Evolutionary conservation across 805 yeast genomes (phyloP).

Genomic region (Wickerhamiella sorbophila): DNA sequence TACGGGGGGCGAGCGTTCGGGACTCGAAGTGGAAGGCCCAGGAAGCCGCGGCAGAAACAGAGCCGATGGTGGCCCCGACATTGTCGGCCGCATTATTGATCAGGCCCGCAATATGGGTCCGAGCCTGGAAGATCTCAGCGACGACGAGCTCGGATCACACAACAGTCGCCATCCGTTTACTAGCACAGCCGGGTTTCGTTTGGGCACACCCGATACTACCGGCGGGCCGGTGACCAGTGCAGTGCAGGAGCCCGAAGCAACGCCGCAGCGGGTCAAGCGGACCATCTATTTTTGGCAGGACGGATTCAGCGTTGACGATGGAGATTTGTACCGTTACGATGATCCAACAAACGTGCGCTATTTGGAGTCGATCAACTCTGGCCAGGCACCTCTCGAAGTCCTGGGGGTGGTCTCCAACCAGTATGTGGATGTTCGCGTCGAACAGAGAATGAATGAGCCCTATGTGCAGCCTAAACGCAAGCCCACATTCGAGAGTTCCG

Average conservation of each 20-base stretch:
- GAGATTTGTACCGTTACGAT: slow-evolving; percentile 70
- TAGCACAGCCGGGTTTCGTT: slow-evolving; percentile 23
- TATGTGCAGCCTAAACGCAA: slow-evolving; percentile 52
- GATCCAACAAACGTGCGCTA: slow-evolving; percentile 79
- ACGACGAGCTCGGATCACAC: slow-evolving; percentile 9
- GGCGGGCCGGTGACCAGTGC: slow-evolving; percentile 9
- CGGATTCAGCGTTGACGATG: slow-evolving; percentile 92
- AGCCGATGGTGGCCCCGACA: slow-evolving; percentile 8
- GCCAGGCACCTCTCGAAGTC: slow-evolving; percentile 78
- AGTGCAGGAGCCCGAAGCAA: slow-evolving; percentile 5
- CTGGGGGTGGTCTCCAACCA: slow-evolving; percentile 79
- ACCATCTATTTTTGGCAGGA: slow-evolving; percentile 91
- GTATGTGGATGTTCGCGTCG: slow-evolving; percentile 84
- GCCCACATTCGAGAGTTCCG: slow-evolving; percentile 42
- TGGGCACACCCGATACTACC: slow-evolving; percentile 20
- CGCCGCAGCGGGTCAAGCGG: slow-evolving; percentile 29
- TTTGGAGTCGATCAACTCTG: slow-evolving; percentile 67
- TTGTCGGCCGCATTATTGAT: slow-evolving; percentile 25
- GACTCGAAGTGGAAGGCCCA: slow-evolving; percentile 58
- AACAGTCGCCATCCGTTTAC: slow-evolving; percentile 12
- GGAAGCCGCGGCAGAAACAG: slow-evolving; percentile 8
- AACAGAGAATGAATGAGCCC: slow-evolving; percentile 66
- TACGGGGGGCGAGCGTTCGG: slow-evolving; percentile 60
- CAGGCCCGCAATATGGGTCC: slow-evolving; percentile 23
- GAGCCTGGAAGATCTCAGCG: slow-evolving; percentile 4